Base-by-base conservation (phyloP, 2,329 filamentous ascomycete genomes). In the Hypomyces rosellus region DNA sequence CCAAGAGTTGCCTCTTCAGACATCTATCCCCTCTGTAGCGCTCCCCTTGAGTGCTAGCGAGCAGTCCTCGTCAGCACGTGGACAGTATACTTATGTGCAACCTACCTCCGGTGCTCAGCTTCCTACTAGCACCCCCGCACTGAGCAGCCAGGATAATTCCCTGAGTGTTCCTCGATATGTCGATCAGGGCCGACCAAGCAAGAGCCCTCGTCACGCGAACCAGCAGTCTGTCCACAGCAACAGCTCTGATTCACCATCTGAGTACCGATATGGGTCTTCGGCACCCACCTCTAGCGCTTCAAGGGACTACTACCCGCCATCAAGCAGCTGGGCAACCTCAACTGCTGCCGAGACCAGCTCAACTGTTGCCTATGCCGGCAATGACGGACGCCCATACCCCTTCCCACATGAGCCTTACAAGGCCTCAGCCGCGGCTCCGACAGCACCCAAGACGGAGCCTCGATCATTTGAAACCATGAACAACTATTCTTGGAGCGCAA, bases 401-500 rank as follows among this genome's bases (percentile, higher is more conserved):
- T 77, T 74, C 48, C 65, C 74, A 1, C 64, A 66, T 40, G 74
- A 78, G 36, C 69, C 73, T 37, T 77, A 78, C 62, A 76, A 76
- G 60, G 58, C 53, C 46, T 52, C 55, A 38, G 49, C 61, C 20
- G 44, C 59, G 13, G 57, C 56, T 34, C 50, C 62, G 9, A 56
- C 66, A 9, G 56, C 65, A n/a, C 47, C 61, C 13, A 67, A 68
- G 57, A 55, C 65, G 6, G 66, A 69, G 14, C 61, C 69, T 25
- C 64, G 71, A 42, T 70, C 76, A 13, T 76, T 75, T 51, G 73
- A 74, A 49, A 68, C 67, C 45, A 69, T 80, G 63, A 75, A 72
- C 61, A 75, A 80, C 60, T 82, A 82, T 61, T 78, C 77, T 33
- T 82, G 79, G 79, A 79, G 74, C 55, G 67, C 72, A 46, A 76